Base-by-base conservation (phyloP, 305 asterid genomes). In the Solanum hybrid region DNA sequence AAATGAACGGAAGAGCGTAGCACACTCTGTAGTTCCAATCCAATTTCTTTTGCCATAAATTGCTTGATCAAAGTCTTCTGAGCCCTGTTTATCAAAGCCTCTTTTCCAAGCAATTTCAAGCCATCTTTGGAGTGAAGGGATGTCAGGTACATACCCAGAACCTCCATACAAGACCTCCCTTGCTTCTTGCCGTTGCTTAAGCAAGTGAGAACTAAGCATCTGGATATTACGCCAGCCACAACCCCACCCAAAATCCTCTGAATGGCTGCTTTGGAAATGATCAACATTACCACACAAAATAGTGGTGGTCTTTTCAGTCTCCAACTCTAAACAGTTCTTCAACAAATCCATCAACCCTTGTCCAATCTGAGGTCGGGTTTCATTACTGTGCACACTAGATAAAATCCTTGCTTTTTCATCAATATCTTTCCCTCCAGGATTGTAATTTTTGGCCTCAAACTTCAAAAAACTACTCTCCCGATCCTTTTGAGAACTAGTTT, bases 161-260 rank as follows among this genome's bases (percentile, higher is more conserved):
- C 99, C 99, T 89, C 97, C 99, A 90, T 90, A 97, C 83, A 97
- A 91, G 89, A 87, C 89, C 33, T 91, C 92, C 84, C 93, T 94
- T 57, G 95, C 96, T 88, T 96, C 98, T 89, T 89, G 92, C 41
- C 95, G 91, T 88, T 93, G 95, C 76, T 89, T 92, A 89, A 97
- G 95, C 94, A 96, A 94, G 92, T 95, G 94, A 33, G 99, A 97
- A 91, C 97, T 94, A 86, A 97, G 97, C 99, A 97, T 95, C 93
- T 97, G 99, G 92, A 97, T 96, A 92, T 97, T 97, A 86, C 98
- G 98, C 99, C 99, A 97, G 39, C 99, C 99, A 85, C 98, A 95
- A 11, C 99, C 99, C 99, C 98, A 97, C 72, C 98, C 98, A 17
- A 73, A 92, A 90, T 95, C 98, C 92, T 91, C 95, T 2, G 94